Conservation (phyloP, 2,329 filamentous ascomycete species). For the Basipetospora chlamydospora region DNA sequence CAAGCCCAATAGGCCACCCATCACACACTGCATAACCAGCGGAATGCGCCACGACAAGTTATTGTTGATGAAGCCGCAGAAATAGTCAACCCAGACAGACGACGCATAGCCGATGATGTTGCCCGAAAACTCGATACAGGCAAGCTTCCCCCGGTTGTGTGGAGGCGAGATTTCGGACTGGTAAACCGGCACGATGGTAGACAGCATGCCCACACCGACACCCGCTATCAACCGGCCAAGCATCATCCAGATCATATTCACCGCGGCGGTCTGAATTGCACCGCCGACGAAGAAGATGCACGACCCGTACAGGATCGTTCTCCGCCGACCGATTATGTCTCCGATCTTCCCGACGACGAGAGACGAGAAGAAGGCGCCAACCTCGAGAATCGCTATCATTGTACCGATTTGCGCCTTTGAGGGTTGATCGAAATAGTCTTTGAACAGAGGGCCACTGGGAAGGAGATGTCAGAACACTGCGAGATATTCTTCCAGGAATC, state of each 20-base stretch:
- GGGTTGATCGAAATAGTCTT: slow-evolving; percentile 83
- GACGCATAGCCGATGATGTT: slow-evolving; percentile 94
- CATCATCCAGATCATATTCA: slow-evolving; percentile 81
- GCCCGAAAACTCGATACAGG: slow-evolving; percentile 94
- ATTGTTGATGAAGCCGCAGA: slow-evolving; percentile 77
- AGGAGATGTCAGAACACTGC: too few relatives aligned
- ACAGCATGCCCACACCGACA: slow-evolving; percentile 74
- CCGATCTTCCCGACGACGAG: slow-evolving; percentile 75
- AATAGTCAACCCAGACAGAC: slow-evolving; percentile 98
- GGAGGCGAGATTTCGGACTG: slow-evolving; percentile 93
- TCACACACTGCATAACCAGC: slow-evolving; percentile 81
- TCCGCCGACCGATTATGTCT: slow-evolving; percentile 78
- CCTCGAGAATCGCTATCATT: slow-evolving; percentile 92
- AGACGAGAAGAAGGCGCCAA: slow-evolving; percentile 85
- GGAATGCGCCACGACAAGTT: slow-evolving; percentile 85
- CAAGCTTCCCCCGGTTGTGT: slow-evolving; percentile 87
- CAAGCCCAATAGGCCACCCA: slow-evolving; percentile 72
- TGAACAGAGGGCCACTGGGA: slow-evolving; percentile 77
- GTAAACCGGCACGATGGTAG: slow-evolving; percentile 85
- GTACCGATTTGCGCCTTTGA: slow-evolving; percentile 79
- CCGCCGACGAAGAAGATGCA: slow-evolving; percentile 77
- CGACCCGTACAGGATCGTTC: slow-evolving; percentile 86
- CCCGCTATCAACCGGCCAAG: slow-evolving; percentile 71
- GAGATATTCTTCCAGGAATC: too few relatives aligned
- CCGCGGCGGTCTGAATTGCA: slow-evolving; percentile 68